A percentile compares a stretch with the other conserved stretches of the same genome.
Conservation (phyloP, 2,329 filamentous ascomycete species). For the Fusarium pilosicola region DNA sequence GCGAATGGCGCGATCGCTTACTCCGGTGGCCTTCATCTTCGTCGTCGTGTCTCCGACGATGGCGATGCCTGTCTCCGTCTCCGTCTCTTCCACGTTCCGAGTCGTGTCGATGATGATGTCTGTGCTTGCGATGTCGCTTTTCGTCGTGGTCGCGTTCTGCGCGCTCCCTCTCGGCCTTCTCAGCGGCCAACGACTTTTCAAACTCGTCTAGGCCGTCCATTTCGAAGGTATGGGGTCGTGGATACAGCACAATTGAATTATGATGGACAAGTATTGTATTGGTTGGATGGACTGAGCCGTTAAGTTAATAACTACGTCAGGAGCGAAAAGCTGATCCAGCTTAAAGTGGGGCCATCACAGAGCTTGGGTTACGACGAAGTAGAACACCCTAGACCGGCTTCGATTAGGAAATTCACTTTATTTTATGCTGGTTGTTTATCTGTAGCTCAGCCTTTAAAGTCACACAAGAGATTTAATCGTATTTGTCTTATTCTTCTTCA, state of each 20-base stretch:
- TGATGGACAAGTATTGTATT: neutral
- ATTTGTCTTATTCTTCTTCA: too few relatives aligned
- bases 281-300: neutral
- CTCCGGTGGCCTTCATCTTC: conserved; percentile 47
- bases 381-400: neutral
- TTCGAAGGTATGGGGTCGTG: accelerated
- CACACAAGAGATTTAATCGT: too few relatives aligned
- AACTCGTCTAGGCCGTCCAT: conserved; percentile 76
- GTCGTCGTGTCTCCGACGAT: conserved; percentile 42
- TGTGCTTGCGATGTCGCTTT: conserved; percentile 55
- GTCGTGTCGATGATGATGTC: conserved; percentile 59
- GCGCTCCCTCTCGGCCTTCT: conserved; percentile 64
- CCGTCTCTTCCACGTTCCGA: conserved; percentile 26
- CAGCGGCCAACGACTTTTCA: conserved; percentile 77
- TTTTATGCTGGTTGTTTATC: too few relatives aligned
- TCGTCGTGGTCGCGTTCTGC: conserved; percentile 56
- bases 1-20: conserved; percentile 43
- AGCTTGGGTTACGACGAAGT: neutral
- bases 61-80: conserved; percentile 26
- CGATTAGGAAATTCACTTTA: too few relatives aligned
- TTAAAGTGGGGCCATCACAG: conserved; percentile 10
- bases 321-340: conserved; percentile 18
- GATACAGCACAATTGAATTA: neutral
- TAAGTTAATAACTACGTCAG: conserved; percentile 30
- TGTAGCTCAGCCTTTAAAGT: too few relatives aligned